Base-by-base conservation (phyloP, 2,329 filamentous ascomycete species). In the Venturia aucupariae region DNA sequence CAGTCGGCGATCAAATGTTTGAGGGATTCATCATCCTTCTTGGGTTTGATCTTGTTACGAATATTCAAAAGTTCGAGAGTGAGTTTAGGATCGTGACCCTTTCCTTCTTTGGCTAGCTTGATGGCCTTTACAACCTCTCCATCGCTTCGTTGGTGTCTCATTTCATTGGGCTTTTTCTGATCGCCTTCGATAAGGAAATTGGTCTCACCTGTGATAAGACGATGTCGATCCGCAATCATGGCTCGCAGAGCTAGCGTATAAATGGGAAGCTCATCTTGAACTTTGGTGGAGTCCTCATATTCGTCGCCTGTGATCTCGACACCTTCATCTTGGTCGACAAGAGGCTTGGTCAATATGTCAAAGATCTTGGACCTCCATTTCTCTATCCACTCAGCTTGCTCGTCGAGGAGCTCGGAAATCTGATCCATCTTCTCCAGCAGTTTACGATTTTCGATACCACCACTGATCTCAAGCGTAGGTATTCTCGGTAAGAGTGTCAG, bases 251-350 rank as follows among this genome's bases (percentile, higher is more conserved):
- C 86, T 72, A 92, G 86, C 65, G 96, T 88, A 71, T 95, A 96
- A 7, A 90, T 90, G 75, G 93, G 90, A 51, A 97, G 84, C 72
- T 95, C 86, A 67, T 97, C 93, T 75, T 97, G 93, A 57, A 88
- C 83, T 73, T 90, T 90, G 0, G 92, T 90, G 0, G 93, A 96
- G 39, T 90, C 85, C 68, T 91, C 89, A 67, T 96, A 94, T 73
- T 97, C 94, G 66, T 97, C 88, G 30, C 94, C 94, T 13, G 91
- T 93, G 2, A 86, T 83, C 65, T 96, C 90, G 11, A 82, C 76
- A n/a, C 78, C 79, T 19, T 78, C 77, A 48, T 96, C 91, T 71
- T 94, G 86, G 69, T 97, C 94, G 22, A 97, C 85, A 1, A 97
- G 80, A 0, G 90, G 86, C 66, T 86, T 82, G 13, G 89, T 77